Evolutionary conservation across 305 asterid genomes (phyloP).

Genomic region (Fraxinus platypoda): DNA sequence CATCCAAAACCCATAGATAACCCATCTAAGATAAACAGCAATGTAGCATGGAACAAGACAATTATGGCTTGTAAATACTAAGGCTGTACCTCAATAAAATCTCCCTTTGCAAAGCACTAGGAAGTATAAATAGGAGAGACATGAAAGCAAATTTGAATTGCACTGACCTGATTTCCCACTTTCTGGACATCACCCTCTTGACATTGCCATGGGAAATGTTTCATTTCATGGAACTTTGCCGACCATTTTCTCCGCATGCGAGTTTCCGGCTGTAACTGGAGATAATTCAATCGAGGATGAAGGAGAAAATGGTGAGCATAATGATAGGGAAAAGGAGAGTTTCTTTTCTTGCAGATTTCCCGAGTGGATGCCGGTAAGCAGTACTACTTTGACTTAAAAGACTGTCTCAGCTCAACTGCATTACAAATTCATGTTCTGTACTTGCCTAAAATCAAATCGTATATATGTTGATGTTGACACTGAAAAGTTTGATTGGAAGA

Average conservation of each 20-base stretch:
- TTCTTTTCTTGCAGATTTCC: conserved; percentile 6
- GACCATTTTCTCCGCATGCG: not conserved
- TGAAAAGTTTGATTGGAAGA: not conserved
- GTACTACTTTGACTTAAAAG: not conserved
- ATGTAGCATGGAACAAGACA: conserved; percentile 16
- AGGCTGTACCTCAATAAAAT: conserved; percentile 28
- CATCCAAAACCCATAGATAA: conserved; percentile 14
- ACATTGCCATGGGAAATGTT: not conserved
- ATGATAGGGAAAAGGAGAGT: conserved; percentile 13
- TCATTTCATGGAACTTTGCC: conserved; percentile 7
- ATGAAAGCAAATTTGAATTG: conserved; percentile 14
- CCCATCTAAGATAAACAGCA: conserved; percentile 7
- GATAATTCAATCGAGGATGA: conserved; percentile 7
- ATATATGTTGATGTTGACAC: not conserved
- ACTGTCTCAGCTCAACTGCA: not conserved
- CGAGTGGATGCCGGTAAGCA: conserved; percentile 19
- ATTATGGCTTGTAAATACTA: conserved; percentile 16
- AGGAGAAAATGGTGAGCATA: conserved; percentile 6
- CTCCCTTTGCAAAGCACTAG: conserved; percentile 19
- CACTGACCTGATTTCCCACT: not conserved
- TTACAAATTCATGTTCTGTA: not conserved
- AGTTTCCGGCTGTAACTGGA: not conserved
- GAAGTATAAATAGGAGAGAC: conserved; percentile 22
- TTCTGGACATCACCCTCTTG: not conserved
- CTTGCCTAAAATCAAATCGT: not conserved